Percentiles rank a stretch among this genome's conserved stretches.
Evolutionary conservation across 129 eudicot species (phyloP).

Genomic region (Dittrichia graveolens): DNA sequence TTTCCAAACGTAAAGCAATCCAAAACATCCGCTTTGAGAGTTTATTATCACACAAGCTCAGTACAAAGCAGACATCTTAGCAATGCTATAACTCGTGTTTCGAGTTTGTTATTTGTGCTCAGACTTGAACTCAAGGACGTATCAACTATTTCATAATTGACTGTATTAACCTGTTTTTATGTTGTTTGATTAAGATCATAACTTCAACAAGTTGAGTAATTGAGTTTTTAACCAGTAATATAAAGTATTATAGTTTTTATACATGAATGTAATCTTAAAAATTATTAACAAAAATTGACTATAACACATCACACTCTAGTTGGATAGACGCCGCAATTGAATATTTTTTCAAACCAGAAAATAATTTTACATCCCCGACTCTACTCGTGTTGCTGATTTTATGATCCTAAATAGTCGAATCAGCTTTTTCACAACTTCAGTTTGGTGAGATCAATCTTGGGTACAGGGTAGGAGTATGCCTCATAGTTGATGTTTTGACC

Average conservation of each 20-base stretch:
- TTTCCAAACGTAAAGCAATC: too few species aligned
- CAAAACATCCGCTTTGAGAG: too few species aligned
- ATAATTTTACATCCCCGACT: not conserved
- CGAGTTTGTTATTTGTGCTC: too few species aligned
- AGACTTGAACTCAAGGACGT: too few species aligned
- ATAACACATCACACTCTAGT: slow-evolving; percentile 22
- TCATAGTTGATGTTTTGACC: slow-evolving; percentile 93
- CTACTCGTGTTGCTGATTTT: slow-evolving; percentile 3
- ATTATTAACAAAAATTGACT: not conserved
- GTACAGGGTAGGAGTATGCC: slow-evolving; percentile 72
- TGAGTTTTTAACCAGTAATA: not conserved
- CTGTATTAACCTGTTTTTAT: too few species aligned
- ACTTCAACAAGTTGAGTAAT: not conserved
- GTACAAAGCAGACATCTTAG: too few species aligned
- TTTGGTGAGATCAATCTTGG: slow-evolving; percentile 57
- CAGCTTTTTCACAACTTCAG: slow-evolving; percentile 47
- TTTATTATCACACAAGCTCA: too few species aligned
- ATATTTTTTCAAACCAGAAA: not conserved
- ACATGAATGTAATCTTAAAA: slow-evolving; percentile 7
- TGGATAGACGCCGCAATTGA: slow-evolving; percentile 23
- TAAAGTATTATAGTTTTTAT: not conserved
- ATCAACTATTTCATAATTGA: too few species aligned
- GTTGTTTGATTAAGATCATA: too few species aligned
- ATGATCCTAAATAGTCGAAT: slow-evolving; percentile 9
- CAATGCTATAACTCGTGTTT: too few species aligned